Evolutionary conservation across 768 basidiomycete genomes (phyloP), one percentile per base, ranked within the genome.

Genomic region (Naganishia onofrii): DNA sequence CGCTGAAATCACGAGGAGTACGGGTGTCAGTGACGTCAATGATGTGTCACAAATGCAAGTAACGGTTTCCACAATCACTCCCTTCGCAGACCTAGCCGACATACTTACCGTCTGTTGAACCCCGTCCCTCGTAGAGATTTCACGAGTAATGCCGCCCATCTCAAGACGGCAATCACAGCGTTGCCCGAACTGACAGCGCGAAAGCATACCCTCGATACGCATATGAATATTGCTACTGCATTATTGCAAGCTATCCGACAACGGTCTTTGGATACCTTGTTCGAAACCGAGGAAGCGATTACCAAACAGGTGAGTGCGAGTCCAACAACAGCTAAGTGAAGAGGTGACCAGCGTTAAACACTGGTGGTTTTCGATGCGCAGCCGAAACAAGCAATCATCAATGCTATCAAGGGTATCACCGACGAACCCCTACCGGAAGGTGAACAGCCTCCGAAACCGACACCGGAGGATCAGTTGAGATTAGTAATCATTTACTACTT

Each of bases 221-320:
- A 99, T 79, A 98, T 99, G 94, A 97, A 98, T 82, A 95, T 99
- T 68, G 95, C 95, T 44, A 96, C 94, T 15, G 90, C 94, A 21
- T 82, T 99, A 12, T 83, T 99, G 32, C 93, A 95, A 79, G 89
- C 96, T 44, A 96, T 99, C 83, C 97, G 97, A 83, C 88, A 88
- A 70, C 87, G 96, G 42, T 92, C 91, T 3, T 85, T 99, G 36
- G 96, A 99, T 80, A 95, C 95, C 76, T 84, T 99, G n/a, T 98
- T 96, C 83, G 93, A 93, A 76, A 88, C 89, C 32, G 96, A 99
- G 83, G 96, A 99, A 81, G 87, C 88, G 5, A 90, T 91, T 73
- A 85, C 85, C 31, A 93, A 92, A 79, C 92, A 92, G 84, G 91
- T 90, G 74, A 65, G 81, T 73, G 7, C 42, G 9, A 42, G 13